Evolutionary conservation across 176 grass and related monocot species (phyloP).

Genomic region (Rhipidocladum racemiflorum): DNA sequence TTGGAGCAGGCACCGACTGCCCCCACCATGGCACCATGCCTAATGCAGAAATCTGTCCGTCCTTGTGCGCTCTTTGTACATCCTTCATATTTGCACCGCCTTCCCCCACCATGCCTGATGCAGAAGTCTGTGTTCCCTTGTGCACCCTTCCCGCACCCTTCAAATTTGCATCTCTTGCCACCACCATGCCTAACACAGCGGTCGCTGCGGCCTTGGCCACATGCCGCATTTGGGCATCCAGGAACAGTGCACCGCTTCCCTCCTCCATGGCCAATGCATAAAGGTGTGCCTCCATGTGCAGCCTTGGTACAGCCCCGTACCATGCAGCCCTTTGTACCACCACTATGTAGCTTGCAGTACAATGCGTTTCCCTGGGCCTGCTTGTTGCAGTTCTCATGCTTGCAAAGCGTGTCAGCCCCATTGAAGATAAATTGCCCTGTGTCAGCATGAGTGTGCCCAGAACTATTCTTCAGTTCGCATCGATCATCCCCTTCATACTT

Average conservation of each 20-base stretch:
- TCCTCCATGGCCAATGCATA: slow-evolving; percentile 55
- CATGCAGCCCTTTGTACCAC: slow-evolving; percentile 38
- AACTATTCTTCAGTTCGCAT: slow-evolving; percentile 35
- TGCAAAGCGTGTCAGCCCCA: slow-evolving; percentile 24
- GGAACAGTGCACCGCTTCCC: slow-evolving; percentile 44
- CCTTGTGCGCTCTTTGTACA: slow-evolving; percentile 55
- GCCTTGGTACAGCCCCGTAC: slow-evolving; percentile 36
- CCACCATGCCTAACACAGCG: slow-evolving; percentile 49
- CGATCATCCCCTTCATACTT: too few species aligned
- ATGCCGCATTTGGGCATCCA: slow-evolving; percentile 52
- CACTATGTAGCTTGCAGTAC: slow-evolving; percentile 45
- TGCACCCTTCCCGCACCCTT: slow-evolving; percentile 47
- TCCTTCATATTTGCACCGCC: slow-evolving; percentile 48
- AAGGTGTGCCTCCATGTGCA: slow-evolving; percentile 51
- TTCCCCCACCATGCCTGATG: slow-evolving; percentile 51
- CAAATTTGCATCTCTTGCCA: slow-evolving; percentile 47
- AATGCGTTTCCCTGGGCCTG: slow-evolving; percentile 28
- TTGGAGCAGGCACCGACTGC: slow-evolving; percentile 41
- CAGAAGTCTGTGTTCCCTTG: slow-evolving; percentile 51
- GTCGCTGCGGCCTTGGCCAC: slow-evolving; percentile 40
- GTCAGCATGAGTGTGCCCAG: background rate
- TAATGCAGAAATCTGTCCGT: slow-evolving; percentile 44
- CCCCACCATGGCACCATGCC: slow-evolving; percentile 52
- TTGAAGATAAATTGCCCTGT: slow-evolving; percentile 4
- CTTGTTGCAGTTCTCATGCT: slow-evolving; percentile 40